Evolutionary conservation across 495 filamentous ascomycete species (phyloP), one percentile per base, ranked within the genome.

Genomic region (Penicillium pancosmium): DNA sequence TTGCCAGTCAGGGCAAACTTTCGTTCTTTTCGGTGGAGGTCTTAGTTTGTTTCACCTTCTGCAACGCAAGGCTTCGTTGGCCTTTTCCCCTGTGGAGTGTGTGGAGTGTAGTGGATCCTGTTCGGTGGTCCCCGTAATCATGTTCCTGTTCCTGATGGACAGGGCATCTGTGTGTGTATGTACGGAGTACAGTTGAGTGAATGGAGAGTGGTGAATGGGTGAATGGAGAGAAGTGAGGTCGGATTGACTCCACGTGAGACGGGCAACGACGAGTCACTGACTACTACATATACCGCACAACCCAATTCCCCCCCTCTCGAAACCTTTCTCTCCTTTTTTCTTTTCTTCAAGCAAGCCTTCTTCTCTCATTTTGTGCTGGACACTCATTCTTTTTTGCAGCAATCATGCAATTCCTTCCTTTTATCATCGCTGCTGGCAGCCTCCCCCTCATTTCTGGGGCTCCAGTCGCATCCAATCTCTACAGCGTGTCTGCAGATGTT

Each of bases 351-450:
- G 67, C 67, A 65, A 67, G 67, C 59, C 67, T 69, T 69, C 66
- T 31, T 61, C 52, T 54, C 52, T 58, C 56, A 44, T 34, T 52
- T 63, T 56, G 61, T 64, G 60, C 64, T 60, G 66, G 56, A 41
- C 67, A 67, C 59, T 69, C 64, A 47, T 54, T 69, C 16, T 44
- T 44, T 43, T 44, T 53, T 49, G 27, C 48, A 49, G 53, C 50
- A 58, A 59, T 43, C 19, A 69, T 69, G 67, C 67, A 67, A 65
- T 58, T 56, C 58, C 62, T 60, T 63, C 60, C 67, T 58, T 59
- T 69, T 59, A 49, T 70, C 54, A 52, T 70, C 58, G 68, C 68
- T 70, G 68, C 68, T 65, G 68, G 68, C 68, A 70, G 68, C 63
- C 68, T 70, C 63, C 48, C 68, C 57, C 61, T 67, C 57, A 67